These are phyloP conservation scores for Trichoderma guizhouense DNA, from an alignment of 2,329 filamentous ascomycete genomes.

Conservation along the genomic window DNA sequence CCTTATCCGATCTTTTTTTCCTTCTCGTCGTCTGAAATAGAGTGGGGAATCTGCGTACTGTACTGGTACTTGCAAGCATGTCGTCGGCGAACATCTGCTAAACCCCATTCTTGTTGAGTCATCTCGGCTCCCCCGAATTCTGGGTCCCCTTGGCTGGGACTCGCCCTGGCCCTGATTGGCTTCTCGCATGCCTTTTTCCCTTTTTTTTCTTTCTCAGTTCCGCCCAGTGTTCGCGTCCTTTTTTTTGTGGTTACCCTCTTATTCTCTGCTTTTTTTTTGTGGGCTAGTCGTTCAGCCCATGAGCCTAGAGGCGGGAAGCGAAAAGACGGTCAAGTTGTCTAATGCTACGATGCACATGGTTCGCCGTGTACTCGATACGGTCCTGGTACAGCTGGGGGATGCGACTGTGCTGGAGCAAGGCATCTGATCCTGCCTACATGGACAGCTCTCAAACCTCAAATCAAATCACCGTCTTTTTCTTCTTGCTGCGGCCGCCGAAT, in stretches of 20 bases:
- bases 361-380: not conserved
- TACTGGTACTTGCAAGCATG: conserved; percentile 1
- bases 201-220: not conserved
- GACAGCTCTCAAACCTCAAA: not conserved
- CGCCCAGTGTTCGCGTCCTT: not conserved
- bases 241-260: not conserved
- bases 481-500: not conserved
- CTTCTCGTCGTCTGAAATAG: not conserved
- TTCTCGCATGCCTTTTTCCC: not conserved
- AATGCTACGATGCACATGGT: conserved; percentile 1
- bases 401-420: not conserved
- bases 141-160: conserved; percentile 4
- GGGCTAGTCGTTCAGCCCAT: conserved; percentile 15
- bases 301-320: conserved; percentile 2
- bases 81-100: conserved; percentile 2
- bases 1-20: conserved; percentile 1
- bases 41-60: conserved; percentile 1
- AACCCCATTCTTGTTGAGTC: conserved; percentile 14
- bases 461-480: not conserved
- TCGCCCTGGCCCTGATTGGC: not conserved
- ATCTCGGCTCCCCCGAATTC: conserved; percentile 18
- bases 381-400: not conserved
- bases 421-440: conserved; percentile 13
- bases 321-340: conserved; percentile 19
- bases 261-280: conserved; percentile 11